phyloP scores from a whole-genome alignment of 2,329 filamentous ascomycete species.

The Fusarium sp. region DNA sequence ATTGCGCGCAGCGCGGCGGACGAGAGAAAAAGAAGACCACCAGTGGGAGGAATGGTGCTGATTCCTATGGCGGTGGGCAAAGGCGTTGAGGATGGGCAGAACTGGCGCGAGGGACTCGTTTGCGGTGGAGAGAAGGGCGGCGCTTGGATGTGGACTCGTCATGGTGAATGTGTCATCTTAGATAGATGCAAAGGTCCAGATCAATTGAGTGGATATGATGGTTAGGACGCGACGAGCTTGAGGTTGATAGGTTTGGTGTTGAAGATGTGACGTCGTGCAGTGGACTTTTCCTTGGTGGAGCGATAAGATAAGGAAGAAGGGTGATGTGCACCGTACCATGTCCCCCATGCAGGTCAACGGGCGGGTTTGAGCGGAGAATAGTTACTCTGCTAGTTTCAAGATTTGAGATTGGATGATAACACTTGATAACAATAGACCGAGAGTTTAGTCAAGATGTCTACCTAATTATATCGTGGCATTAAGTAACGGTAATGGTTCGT shows the following conservation, averaged over 20 bases:
- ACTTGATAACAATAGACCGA: neutral
- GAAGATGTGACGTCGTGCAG: slow-evolving; percentile 21
- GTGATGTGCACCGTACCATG: neutral
- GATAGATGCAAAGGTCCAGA: neutral
- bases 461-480: neutral
- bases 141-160: slow-evolving; percentile 12
- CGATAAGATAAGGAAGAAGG: slow-evolving; percentile 29
- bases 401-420: neutral
- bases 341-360: neutral
- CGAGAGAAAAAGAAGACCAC: slow-evolving; percentile 79
- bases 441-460: neutral
- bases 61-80: slow-evolving; percentile 89
- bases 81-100: slow-evolving; percentile 72
- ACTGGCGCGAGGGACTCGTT: slow-evolving; percentile 53
- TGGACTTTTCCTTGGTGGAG: slow-evolving; percentile 14
- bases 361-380: neutral
- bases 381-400: neutral
- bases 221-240: neutral
- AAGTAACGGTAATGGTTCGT: neutral
- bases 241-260: slow-evolving; percentile 5
- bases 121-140: slow-evolving; percentile 24
- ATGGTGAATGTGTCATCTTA: slow-evolving; percentile 13
- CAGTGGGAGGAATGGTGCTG: slow-evolving; percentile 86
- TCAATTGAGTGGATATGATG: neutral
- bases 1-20: slow-evolving; percentile 74